Conservation (phyloP, 2,329 filamentous ascomycete species). For the Stemphylium beticola region DNA sequence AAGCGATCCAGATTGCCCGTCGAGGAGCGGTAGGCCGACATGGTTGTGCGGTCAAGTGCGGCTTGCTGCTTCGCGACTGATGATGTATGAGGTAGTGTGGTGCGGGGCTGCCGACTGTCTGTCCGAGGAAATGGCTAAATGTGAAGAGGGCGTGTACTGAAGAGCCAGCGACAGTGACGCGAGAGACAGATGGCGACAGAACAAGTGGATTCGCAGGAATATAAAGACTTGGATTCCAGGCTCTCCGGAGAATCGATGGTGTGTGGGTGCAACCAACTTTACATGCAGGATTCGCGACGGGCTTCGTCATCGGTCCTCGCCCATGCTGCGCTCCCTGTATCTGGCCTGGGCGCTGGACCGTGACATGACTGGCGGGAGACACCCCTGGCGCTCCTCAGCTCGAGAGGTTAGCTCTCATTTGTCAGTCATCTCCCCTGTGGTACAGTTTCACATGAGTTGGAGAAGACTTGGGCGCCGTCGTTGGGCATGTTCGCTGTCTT, state of each 20-base stretch:
- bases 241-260: conserved; percentile 14
- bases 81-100: conserved; percentile 17
- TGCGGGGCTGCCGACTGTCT: conserved; percentile 28
- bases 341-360: conserved; percentile 15
- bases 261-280: conserved; percentile 34
- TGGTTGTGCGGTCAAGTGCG: conserved; percentile 20
- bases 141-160: conserved; percentile 1
- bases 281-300: conserved; percentile 18
- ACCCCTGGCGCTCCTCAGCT: conserved; percentile 3
- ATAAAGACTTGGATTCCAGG: conserved; percentile 19
- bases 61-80: conserved; percentile 3
- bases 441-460: conserved; percentile 3
- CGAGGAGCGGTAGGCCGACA: conserved; percentile 47
- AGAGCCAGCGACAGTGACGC: conserved; percentile 3
- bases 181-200: conserved; percentile 4
- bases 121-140: conserved; percentile 6
- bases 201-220: conserved; percentile 17
- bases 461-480: conserved; percentile 17
- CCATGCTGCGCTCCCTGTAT: conserved; percentile 12
- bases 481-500: conserved; percentile 20
- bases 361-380: conserved; percentile 20
- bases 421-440: conserved; percentile 12
- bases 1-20: conserved; percentile 52
- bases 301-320: conserved; percentile 39
- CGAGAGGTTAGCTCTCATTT: conserved; percentile 15